Evolutionary conservation across 2,329 filamentous ascomycete genomes (phyloP), one percentile per base, ranked within the genome.

Genomic region (Biscogniauxia mediterranea): DNA sequence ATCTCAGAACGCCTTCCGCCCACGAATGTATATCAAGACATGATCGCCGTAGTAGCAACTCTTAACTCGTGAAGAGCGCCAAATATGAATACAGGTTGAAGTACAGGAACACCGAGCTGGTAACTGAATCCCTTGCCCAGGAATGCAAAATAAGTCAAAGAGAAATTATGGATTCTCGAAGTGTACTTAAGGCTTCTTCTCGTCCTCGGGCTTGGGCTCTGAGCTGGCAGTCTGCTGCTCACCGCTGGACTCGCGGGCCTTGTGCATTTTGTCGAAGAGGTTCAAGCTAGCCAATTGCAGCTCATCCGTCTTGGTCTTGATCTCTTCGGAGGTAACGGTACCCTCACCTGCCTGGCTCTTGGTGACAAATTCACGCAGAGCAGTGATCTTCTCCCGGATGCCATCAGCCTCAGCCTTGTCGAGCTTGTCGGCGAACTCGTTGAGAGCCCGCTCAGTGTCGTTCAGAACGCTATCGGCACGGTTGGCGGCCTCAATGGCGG

Each of bases 251-350:
- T 93, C 90, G 70, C 92, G 89, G 70, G 94, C 92, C 86, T 96
- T 96, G 91, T 99, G 94, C 92, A 99, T 97, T 90, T 98, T 97
- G 84, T 98, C 95, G 79, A 99, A 98, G 74, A 98, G 89, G 82
- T 91, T 96, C 81, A 99, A 84, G 80, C 90, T 94, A 70, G 94
- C 92, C 78, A 90, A 91, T 84, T 98, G 95, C 76, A 99, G 91
- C 81, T 97, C 94, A 70, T 98, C 95, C 73, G 92, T 96, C 92
- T 97, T 97, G 83, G 92, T 88, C 91, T 98, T 98, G 80, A 99
- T 89, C 81, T 98, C 91, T 68, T 91, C 91, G 56, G 93, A 91
- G 64, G 92, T 96, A 73, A 91, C 87, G 65, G 83, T 87, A 74
- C 89, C 88, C 84, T 99, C 95, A 67, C 94, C 94, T 73, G 92